Percentiles rank a stretch among this genome's conserved stretches.
Conservation (phyloP, 345 rosid species). For the Luvunga scandens region DNA sequence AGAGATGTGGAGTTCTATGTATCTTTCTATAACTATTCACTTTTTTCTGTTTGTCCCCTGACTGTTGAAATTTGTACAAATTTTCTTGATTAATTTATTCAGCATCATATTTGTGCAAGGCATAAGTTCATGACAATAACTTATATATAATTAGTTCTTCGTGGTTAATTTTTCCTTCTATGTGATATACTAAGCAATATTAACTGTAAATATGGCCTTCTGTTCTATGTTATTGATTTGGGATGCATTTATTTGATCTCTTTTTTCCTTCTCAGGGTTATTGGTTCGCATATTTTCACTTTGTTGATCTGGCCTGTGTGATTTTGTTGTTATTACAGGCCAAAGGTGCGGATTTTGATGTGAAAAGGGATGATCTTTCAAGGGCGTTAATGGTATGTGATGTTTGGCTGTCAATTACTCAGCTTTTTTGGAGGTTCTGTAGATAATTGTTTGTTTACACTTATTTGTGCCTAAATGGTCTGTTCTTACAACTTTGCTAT, state of each 20-base stretch:
- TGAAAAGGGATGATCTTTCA: constrained; percentile 76
- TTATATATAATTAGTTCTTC: neutral
- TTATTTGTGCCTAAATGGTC: neutral
- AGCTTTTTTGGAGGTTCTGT: constrained; percentile 1
- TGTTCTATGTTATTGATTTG: neutral
- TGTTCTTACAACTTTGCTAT: neutral
- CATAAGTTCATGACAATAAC: neutral
- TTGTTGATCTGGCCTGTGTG: constrained; percentile 14
- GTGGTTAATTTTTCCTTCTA: neutral
- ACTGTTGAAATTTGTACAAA: neutral
- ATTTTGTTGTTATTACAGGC: constrained; percentile 39
- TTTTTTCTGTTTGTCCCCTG: neutral
- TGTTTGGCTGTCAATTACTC: constrained; percentile 16
- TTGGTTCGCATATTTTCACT: constrained; percentile 3
- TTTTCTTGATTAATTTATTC: neutral
- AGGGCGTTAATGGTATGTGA: constrained; percentile 67
- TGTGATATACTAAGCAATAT: neutral
- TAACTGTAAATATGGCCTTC: neutral
- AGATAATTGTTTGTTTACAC: neutral
- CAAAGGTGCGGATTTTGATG: constrained; percentile 48
- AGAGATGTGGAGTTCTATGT: neutral
- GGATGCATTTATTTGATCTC: neutral
- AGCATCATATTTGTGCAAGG: neutral
- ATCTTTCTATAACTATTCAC: neutral
- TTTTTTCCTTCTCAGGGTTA: neutral